These are phyloP conservation scores for Cenchrus fungigraminus DNA, from an alignment of 176 grass and related monocot genomes.

Conservation along the genomic window DNA sequence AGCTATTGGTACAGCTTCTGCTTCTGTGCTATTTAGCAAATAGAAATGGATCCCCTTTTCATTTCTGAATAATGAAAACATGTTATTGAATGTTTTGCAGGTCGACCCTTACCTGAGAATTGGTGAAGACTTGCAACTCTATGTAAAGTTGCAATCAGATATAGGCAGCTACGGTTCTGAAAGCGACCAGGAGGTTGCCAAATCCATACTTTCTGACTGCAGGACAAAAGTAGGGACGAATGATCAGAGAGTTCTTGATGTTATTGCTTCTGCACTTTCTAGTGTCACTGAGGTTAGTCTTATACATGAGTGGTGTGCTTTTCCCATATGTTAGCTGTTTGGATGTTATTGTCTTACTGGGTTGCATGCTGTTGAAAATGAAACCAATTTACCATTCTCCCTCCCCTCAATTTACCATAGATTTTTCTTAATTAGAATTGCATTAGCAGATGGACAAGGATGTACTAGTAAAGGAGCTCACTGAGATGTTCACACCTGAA, in stretches of 20 bases:
- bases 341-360: constrained; percentile 12
- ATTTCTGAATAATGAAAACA: constrained; percentile 30
- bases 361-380: constrained; percentile 34
- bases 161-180: constrained; percentile 76
- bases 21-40: constrained; percentile 26
- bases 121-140: constrained; percentile 91
- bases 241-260: constrained; percentile 71
- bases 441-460: constrained; percentile 68
- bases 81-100: constrained; percentile 51
- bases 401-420: neutral
- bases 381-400: constrained; percentile 1
- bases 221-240: constrained; percentile 50
- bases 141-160: constrained; percentile 84
- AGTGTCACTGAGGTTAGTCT: constrained; percentile 66
- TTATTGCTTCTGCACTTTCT: constrained; percentile 61
- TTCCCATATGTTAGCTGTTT: constrained; percentile 30
- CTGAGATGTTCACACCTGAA: constrained; percentile 81
- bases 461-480: constrained; percentile 57
- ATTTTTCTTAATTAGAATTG: constrained; percentile 33
- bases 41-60: constrained; percentile 19
- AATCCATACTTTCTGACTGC: constrained; percentile 65
- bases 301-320: constrained; percentile 11
- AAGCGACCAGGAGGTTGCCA: constrained; percentile 68
- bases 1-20: neutral
- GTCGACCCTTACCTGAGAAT: constrained; percentile 88